Conservation (phyloP, 306 rosid genomes). For the Vachellia collinsii region DNA sequence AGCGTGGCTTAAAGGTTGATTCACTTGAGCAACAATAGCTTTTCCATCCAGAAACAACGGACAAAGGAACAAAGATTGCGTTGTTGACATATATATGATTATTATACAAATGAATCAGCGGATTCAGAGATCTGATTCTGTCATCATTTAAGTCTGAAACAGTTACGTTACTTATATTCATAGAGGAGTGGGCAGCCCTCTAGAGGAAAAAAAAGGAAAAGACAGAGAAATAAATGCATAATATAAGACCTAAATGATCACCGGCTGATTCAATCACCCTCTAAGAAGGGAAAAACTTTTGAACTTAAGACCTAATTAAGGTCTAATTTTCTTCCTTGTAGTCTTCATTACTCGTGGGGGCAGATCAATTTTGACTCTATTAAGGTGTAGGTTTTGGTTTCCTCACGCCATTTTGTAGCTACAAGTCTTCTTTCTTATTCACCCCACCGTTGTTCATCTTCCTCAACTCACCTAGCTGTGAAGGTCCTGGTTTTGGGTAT, state of each 20-base stretch:
- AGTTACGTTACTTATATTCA: background rate
- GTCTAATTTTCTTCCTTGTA: background rate
- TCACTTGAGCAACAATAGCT: slow-evolving; percentile 17
- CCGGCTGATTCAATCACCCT: background rate
- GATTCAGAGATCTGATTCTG: background rate
- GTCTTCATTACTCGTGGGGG: background rate
- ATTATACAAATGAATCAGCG: slow-evolving; percentile 16
- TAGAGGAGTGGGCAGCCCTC: background rate
- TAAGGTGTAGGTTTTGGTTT: background rate
- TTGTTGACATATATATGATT: slow-evolving; percentile 20
- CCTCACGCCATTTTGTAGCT: background rate
- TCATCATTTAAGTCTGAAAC: background rate
- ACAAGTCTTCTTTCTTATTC: background rate
- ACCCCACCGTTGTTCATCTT: background rate
- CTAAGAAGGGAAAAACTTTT: background rate
- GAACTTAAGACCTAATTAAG: background rate
- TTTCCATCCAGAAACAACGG: slow-evolving; percentile 20
- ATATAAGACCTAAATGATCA: background rate
- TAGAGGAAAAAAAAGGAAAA: background rate
- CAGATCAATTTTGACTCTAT: background rate
- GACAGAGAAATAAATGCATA: background rate
- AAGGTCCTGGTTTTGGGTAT: background rate
- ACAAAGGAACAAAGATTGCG: slow-evolving; percentile 8
- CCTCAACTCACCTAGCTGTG: too few relatives aligned
- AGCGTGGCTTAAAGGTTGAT: slow-evolving; percentile 19